Base-by-base conservation (phyloP, 495 filamentous ascomycete species). In the Penicillium egyptiacum region DNA sequence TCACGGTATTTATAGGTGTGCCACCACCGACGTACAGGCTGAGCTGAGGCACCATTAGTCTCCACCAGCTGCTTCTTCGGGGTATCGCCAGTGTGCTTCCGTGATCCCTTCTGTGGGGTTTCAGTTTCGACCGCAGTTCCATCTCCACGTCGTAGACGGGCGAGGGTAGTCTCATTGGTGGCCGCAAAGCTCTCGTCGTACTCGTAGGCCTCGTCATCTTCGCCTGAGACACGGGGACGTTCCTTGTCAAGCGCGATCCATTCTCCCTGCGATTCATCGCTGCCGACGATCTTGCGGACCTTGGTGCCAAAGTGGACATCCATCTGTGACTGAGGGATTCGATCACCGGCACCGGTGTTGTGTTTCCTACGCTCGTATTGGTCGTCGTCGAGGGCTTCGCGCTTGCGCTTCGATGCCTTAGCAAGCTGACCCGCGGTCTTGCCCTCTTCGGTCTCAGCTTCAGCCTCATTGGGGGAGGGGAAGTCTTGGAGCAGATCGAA, bases 1-100 rank as follows among this genome's bases (percentile, higher is more conserved):
- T 92, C 88, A 55, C 91, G 79, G 68, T 96, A 99, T 67, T 94
- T 92, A 72, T 88, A 90, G 9, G 91, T 93, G 60, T 82, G 83
- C 92, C 91, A 98, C 75, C 75, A 79, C 6, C 72, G 72, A 19
- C 75, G 74, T 9, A 65, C 37, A 31, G 64, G 53, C 49, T 71
- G 65, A 40, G 65, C 57, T 25, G 62, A 57, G 23, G 49, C 31
- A 14, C 64, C 60, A 37, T 55, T 59, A 16, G 51, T 43, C 50
- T 59, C 56, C 9, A 65, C 65, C 19, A 70, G 47, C 52, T 72
- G 64, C 54, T 76, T 72, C 40, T 66, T 69, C 23, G 57, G 51
- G n/a, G 64, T 63, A 23, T 58, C 61, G 5, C 35, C 37, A 17
- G 40, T 23, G 40, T 51, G 42, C 64, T 68, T 46, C 57, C 54